phyloP scores from a whole-genome alignment of 1,284 basidiomycete species.

The Ustilago trichophora region DNA sequence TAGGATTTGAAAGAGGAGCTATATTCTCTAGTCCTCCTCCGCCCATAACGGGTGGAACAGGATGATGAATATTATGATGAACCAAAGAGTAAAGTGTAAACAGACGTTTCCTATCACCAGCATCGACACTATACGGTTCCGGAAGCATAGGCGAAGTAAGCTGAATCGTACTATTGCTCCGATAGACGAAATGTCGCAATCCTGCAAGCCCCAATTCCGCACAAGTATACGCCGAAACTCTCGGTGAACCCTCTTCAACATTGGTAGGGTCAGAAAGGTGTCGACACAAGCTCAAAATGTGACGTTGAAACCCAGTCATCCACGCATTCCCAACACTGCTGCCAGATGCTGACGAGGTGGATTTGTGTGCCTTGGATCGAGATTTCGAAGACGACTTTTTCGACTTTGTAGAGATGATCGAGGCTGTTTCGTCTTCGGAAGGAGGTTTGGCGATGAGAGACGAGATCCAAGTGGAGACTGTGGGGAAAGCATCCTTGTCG shows the following conservation, averaged over 20 bases:
- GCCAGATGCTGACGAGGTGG: too few species aligned
- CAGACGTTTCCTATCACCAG: conserved; percentile 73
- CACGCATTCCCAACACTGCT: too few species aligned
- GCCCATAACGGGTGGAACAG: conserved; percentile 11
- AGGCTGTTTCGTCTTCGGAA: background rate
- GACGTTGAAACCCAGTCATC: conserved; percentile 29
- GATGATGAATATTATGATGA: conserved; percentile 45
- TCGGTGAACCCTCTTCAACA: conserved; percentile 23
- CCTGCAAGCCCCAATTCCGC: conserved; percentile 82
- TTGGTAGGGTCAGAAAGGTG: conserved; percentile 35
- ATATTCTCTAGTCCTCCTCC: background rate
- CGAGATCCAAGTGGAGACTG: conserved; percentile 70
- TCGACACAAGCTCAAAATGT: conserved; percentile 16
- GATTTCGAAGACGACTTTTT: too few species aligned
- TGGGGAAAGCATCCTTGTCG: conserved; percentile 63
- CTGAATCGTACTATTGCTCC: conserved; percentile 85
- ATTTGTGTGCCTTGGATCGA: too few species aligned
- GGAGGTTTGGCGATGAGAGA: conserved; percentile 68
- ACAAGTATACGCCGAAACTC: conserved; percentile 39
- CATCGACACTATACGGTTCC: conserved; percentile 77
- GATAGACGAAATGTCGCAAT: conserved; percentile 92
- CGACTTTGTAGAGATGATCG: background rate
- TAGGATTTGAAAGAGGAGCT: background rate
- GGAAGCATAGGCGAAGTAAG: conserved; percentile 84
- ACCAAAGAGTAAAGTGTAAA: conserved; percentile 45